These are phyloP conservation scores for Mariannaea sp. DNA, from an alignment of 2,329 filamentous ascomycete species.

Conservation along the genomic window DNA sequence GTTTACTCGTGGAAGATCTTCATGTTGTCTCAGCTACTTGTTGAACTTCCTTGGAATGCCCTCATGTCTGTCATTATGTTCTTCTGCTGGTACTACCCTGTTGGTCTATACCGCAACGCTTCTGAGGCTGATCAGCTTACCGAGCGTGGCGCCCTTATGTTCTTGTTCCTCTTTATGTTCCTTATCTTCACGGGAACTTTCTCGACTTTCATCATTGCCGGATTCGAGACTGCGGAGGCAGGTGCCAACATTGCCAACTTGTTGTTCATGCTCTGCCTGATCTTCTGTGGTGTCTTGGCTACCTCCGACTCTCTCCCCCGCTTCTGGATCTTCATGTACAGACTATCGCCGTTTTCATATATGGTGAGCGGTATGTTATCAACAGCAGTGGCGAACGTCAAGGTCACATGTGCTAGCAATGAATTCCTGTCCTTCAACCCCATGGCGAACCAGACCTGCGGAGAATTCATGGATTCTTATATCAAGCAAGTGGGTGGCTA, in stretches of 20 bases:
- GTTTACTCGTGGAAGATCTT: conserved; percentile 86
- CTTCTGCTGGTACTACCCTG: conserved; percentile 84
- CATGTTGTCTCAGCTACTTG: conserved; percentile 80
- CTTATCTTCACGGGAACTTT: conserved; percentile 83
- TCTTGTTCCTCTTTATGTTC: conserved; percentile 76
- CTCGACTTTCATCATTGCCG: conserved; percentile 74
- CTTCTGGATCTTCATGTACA: conserved; percentile 59
- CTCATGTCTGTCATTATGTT: conserved; percentile 78
- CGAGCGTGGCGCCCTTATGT: conserved; percentile 78
- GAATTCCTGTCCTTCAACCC: conserved; percentile 72
- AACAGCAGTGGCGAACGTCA: conserved; percentile 69
- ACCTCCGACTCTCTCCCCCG: conserved; percentile 58
- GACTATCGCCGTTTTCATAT: conserved; percentile 82
- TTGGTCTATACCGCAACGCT: conserved; percentile 76
- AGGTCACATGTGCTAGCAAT: conserved; percentile 68
- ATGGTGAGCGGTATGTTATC: conserved; percentile 75
- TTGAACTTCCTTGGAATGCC: conserved; percentile 85
- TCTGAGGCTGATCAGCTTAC: conserved; percentile 61
- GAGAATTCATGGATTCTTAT: conserved; percentile 60
- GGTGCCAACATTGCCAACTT: conserved; percentile 70
- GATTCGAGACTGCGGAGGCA: conserved; percentile 67
- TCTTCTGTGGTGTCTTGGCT: conserved; percentile 39
- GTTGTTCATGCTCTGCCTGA: conserved; percentile 64
- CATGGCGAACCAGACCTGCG: conserved; percentile 60
- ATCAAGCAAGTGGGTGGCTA: conserved; percentile 56